These are phyloP conservation scores for Knufia fluminis DNA, from an alignment of 2,329 filamentous ascomycete species.

Conservation along the genomic window DNA sequence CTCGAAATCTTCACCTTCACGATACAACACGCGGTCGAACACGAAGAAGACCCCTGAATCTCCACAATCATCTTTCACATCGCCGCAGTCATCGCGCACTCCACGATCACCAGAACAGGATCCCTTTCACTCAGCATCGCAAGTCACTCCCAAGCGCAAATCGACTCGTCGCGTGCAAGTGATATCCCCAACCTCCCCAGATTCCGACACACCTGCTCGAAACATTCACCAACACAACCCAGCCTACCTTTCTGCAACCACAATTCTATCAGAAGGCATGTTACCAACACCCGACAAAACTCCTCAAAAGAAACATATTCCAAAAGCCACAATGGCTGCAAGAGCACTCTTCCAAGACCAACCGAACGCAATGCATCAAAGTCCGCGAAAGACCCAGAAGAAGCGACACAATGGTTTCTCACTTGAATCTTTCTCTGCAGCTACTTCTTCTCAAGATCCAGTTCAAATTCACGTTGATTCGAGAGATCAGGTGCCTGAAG, in stretches of 20 bases:
- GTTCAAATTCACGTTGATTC: slow-evolving; percentile 56
- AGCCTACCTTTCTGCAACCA: slow-evolving; percentile 22
- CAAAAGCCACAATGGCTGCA: slow-evolving; percentile 40
- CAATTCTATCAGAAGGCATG: slow-evolving; percentile 35
- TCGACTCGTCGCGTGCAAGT: slow-evolving; percentile 16
- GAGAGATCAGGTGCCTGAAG: slow-evolving; percentile 49
- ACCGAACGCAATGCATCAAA: slow-evolving; percentile 25
- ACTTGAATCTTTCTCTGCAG: slow-evolving; percentile 34
- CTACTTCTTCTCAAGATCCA: slow-evolving; percentile 25
- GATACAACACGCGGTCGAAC: slow-evolving; percentile 22
- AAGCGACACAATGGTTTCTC: slow-evolving; percentile 37
- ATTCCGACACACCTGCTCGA: slow-evolving; percentile 12
- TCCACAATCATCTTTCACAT: slow-evolving; percentile 10
- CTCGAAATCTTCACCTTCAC: slow-evolving; percentile 27
- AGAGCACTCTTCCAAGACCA: slow-evolving; percentile 46
- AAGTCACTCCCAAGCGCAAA: slow-evolving; percentile 20
- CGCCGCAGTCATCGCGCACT: slow-evolving; percentile 12
- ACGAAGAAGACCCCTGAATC: slow-evolving; percentile 15
- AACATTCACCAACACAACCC: slow-evolving; percentile 19
- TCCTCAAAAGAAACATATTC: slow-evolving; percentile 45
- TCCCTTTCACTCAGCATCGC: slow-evolving; percentile 14
- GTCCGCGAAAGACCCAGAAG: slow-evolving; percentile 39
- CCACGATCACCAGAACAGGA: background rate
- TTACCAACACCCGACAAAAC: slow-evolving; percentile 55
- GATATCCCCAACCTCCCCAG: slow-evolving; percentile 15